Percentiles rank a stretch among this genome's conserved stretches.
Evolutionary conservation across 495 filamentous ascomycete species (phyloP).

Genomic region (Cudoniella acicularis): DNA sequence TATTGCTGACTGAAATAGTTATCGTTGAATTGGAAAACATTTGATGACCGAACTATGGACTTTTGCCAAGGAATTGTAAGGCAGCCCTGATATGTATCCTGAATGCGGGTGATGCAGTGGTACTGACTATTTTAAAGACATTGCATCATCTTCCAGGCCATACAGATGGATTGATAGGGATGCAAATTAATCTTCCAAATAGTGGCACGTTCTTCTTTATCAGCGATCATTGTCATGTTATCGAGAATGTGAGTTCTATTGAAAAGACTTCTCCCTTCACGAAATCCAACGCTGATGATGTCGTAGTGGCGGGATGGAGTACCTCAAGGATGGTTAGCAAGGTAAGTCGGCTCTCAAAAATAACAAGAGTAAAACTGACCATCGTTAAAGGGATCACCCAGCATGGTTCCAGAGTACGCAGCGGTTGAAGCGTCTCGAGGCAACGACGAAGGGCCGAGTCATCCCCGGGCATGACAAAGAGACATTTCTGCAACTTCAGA

Average conservation of each 20-base stretch:
- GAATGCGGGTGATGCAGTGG: background rate
- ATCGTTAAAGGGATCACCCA: conserved; percentile 27
- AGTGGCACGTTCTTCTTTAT: conserved; percentile 36
- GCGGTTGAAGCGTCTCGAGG: conserved; percentile 30
- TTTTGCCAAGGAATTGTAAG: conserved; percentile 31
- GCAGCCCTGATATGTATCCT: background rate
- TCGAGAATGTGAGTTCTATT: conserved; percentile 26
- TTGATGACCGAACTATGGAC: conserved; percentile 35
- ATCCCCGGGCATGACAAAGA: conserved; percentile 37
- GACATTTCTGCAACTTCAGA: conserved; percentile 20
- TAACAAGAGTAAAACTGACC: conserved; percentile 20
- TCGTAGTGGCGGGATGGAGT: conserved; percentile 19
- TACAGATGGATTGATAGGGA: conserved; percentile 30
- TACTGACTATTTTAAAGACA: conserved; percentile 7
- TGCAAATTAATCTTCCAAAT: conserved; percentile 34
- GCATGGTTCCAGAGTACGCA: conserved; percentile 34
- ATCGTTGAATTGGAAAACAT: conserved; percentile 31
- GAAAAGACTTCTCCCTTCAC: no score
- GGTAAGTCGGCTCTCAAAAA: conserved; percentile 7
- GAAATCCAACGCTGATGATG: no score
- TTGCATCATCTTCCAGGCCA: conserved; percentile 35
- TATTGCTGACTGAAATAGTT: conserved; percentile 7
- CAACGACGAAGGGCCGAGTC: conserved; percentile 27
- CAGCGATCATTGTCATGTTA: conserved; percentile 34
- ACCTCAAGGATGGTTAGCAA: conserved; percentile 21